Evolutionary conservation across 768 basidiomycete genomes (phyloP), one percentile per base, ranked within the genome.

Genomic region (Amanita pallidorosea): DNA sequence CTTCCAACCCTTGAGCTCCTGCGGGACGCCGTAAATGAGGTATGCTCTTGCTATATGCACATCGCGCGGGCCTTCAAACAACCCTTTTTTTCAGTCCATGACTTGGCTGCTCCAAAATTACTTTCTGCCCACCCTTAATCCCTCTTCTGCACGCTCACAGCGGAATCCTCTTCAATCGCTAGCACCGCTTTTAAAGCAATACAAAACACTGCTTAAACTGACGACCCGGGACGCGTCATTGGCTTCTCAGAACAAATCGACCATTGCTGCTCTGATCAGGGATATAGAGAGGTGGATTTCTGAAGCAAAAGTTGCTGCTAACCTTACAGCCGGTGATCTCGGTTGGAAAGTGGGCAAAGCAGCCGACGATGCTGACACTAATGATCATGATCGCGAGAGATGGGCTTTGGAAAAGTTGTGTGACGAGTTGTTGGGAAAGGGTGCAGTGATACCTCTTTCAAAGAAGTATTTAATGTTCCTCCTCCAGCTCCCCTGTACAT

Each of bases 91-190:
- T 18, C 41, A 95, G 90, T 83, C 86, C 4, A 75, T 94, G 71
- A 61, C 68, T 38, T 96, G 92, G 90, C 75, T 96, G 20, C 70
- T 90, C 34, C 73, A 81, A 53, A 83, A 90, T 57, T 96, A 92
- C 63, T 94, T 89, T 62, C 70, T 86, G 9, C 89, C 90, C 0
- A 85, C 79, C 7, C 67, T 85, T 47, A 80, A 81, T 58, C 80
- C 79, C 0, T 69, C 72, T 22, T 60, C 70, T 22, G 51, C 62
- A 7, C 58, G 62, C 20, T 51, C 61, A 2, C 60, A 65, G 48
- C 45, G 63, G 25, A 51, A 65, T 12, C 60, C 67, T 31, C 63
- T 81, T 34, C 76, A 83, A 13, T 74, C 83, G 1, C 65, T 94
- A 23, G 61, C 70, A 0, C 88, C 91, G 1, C 62, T 86, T 4